A percentile compares a stretch with the other conserved stretches of the same genome.
Evolutionary conservation across 1,284 basidiomycete species (phyloP).

Genomic region (Ustilago tritici): DNA sequence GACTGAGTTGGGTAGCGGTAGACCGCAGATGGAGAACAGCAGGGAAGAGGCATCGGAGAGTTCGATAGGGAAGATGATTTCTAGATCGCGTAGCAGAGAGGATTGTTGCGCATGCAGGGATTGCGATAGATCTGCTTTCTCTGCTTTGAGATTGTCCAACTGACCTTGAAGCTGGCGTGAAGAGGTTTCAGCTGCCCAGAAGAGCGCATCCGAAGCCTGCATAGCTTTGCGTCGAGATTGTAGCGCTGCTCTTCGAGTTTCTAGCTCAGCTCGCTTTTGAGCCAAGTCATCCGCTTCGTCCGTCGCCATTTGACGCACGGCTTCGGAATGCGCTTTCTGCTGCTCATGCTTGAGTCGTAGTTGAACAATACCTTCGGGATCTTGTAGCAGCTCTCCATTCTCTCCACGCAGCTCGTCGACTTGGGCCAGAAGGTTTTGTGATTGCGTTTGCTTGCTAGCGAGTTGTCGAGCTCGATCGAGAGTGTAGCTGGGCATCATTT

Average conservation of each 20-base stretch:
- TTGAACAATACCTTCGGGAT: conserved; percentile 23
- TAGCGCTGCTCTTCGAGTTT: conserved; percentile 16
- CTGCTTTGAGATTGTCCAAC: conserved; percentile 10
- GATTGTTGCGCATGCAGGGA: conserved; percentile 43
- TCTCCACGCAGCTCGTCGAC: conserved; percentile 12
- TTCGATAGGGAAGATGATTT: conserved; percentile 66
- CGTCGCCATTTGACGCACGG: conserved; percentile 16
- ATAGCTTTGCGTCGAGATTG: conserved; percentile 28
- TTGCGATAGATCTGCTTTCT: conserved; percentile 12
- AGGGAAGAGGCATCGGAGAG: conserved; percentile 60
- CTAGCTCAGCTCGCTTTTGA: conserved; percentile 14
- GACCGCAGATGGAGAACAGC: conserved; percentile 63
- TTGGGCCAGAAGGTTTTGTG: conserved; percentile 11
- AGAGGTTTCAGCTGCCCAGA: conserved; percentile 17
- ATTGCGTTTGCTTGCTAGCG: conserved; percentile 24
- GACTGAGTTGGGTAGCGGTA: conserved; percentile 62
- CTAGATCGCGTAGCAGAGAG: conserved; percentile 57
- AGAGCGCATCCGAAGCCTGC: conserved; percentile 14
- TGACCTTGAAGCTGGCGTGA: conserved; percentile 11
- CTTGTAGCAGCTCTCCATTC: conserved; percentile 11
- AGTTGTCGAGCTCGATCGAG: conserved; percentile 32
- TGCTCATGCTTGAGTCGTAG: conserved; percentile 36
- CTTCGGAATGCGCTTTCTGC: conserved; percentile 18
- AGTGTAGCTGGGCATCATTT: conserved; percentile 54
- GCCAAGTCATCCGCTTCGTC: conserved; percentile 25